Percentiles rank a stretch among this genome's conserved stretches.
Evolutionary conservation across 805 yeast genomes (phyloP).

Genomic region (Candida mattraensis): DNA sequence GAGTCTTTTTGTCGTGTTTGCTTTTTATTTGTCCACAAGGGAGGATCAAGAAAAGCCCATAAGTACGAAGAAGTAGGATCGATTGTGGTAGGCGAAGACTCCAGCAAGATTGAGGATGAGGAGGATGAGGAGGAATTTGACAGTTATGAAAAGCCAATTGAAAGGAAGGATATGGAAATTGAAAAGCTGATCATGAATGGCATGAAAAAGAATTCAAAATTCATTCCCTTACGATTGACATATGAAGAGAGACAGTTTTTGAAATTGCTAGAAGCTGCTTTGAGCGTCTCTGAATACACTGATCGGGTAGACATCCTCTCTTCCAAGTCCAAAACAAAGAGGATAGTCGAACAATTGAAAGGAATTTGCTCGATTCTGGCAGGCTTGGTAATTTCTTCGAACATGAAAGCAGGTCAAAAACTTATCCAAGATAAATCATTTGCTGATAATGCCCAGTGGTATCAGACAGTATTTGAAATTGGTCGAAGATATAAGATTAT

Average conservation of each 20-base stretch:
- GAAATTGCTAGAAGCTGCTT: conserved; percentile 69
- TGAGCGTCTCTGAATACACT: conserved; percentile 77
- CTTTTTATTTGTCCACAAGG: conserved; percentile 64
- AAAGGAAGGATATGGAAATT: conserved; percentile 16
- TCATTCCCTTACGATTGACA: conserved; percentile 68
- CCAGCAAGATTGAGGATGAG: conserved; percentile 15
- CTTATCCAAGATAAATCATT: conserved; percentile 67
- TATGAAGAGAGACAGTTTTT: conserved; percentile 68
- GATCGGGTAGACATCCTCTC: conserved; percentile 73
- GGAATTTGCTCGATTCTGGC: conserved; percentile 79
- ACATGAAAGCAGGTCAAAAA: conserved; percentile 66
- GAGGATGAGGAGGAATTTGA: conserved; percentile 18
- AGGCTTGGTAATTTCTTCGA: conserved; percentile 76
- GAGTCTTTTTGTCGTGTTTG: conserved; percentile 73
- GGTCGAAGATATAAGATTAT: conserved; percentile 80
- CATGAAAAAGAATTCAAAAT: conserved; percentile 46
- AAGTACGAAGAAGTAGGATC: conserved; percentile 28
- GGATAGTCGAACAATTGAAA: conserved; percentile 69
- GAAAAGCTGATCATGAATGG: conserved; percentile 32
- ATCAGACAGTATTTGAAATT: conserved; percentile 66
- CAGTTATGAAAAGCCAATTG: conserved; percentile 18
- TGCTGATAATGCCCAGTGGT: conserved; percentile 71
- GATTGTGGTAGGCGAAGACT: conserved; percentile 19
- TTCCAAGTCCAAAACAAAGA: conserved; percentile 63
- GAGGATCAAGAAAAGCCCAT: conserved; percentile 60